Evolutionary conservation across 805 yeast genomes (phyloP).

Genomic region (Priceomyces castillae): DNA sequence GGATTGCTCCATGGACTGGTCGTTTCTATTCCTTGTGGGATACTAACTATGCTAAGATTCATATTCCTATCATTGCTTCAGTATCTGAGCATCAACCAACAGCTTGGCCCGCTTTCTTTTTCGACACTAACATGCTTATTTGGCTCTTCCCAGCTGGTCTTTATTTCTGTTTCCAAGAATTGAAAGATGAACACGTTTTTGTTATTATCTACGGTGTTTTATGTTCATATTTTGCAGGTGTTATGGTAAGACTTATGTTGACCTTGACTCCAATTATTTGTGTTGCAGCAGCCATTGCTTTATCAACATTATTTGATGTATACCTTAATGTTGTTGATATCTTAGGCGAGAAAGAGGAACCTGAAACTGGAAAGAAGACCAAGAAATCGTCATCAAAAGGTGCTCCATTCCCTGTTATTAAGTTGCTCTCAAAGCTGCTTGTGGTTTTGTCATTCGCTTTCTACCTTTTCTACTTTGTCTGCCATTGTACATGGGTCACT

Average conservation of each 20-base stretch:
- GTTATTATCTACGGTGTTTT: slow-evolving; percentile 89
- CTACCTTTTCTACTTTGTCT: slow-evolving; percentile 77
- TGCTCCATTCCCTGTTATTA: slow-evolving; percentile 19
- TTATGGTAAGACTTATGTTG: slow-evolving; percentile 96
- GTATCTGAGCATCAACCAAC: slow-evolving; percentile 99
- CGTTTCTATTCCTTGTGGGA: slow-evolving; percentile 99
- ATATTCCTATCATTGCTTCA: slow-evolving; percentile 97
- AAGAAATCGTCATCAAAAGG: slow-evolving; percentile 4
- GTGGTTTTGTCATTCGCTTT: slow-evolving; percentile 68
- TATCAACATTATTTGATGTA: slow-evolving; percentile 79
- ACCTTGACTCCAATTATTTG: slow-evolving; percentile 96
- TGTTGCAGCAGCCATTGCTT: slow-evolving; percentile 86
- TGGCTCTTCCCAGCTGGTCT: slow-evolving; percentile 99
- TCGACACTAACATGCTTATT: slow-evolving; percentile 86
- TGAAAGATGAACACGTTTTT: slow-evolving; percentile 89
- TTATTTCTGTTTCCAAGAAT: slow-evolving; percentile 82
- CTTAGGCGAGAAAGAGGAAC: slow-evolving; percentile 14
- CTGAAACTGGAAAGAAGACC: slow-evolving; percentile 10
- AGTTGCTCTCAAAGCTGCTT: slow-evolving; percentile 51
- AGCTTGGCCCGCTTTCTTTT: slow-evolving; percentile 99
- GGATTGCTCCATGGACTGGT: slow-evolving; percentile 99
- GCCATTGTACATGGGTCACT: slow-evolving; percentile 97
- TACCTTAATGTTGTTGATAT: slow-evolving; percentile 64
- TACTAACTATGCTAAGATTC: slow-evolving; percentile 94
- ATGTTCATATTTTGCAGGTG: slow-evolving; percentile 97